These are phyloP conservation scores for Leptodermis oblonga DNA, from an alignment of 257 asterid species.

Conservation along the genomic window DNA sequence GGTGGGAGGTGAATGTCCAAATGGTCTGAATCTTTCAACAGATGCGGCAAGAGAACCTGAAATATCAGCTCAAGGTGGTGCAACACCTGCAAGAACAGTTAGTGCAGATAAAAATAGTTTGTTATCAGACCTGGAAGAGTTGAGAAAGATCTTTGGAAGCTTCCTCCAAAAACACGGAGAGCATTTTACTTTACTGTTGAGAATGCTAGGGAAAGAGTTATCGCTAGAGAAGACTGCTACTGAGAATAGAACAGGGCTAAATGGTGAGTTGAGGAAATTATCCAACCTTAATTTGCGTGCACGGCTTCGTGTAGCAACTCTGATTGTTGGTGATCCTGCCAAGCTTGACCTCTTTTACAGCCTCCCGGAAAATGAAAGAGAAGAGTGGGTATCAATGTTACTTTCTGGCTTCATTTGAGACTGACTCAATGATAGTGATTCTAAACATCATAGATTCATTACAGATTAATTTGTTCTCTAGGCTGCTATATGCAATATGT, in stretches of 20 bases:
- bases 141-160: constrained; percentile 4
- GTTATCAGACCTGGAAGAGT: not conserved
- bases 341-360: constrained; percentile 18
- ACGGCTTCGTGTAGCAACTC: constrained; percentile 17
- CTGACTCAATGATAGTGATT: not conserved
- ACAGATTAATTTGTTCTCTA: not conserved
- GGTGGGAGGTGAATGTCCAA: constrained; percentile 9
- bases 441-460: not conserved
- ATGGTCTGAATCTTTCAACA: not conserved
- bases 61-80: not conserved
- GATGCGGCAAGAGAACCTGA: not conserved
- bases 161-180: constrained; percentile 9
- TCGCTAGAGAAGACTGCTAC: not conserved
- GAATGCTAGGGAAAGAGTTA: constrained; percentile 2
- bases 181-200: not conserved
- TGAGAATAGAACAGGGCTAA: constrained; percentile 11
- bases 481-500: too few species aligned
- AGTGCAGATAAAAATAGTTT: not conserved
- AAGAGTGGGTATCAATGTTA: constrained; percentile 15
- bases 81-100: not conserved
- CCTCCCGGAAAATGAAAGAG: constrained; percentile 12
- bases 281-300: constrained; percentile 12
- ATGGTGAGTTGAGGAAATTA: constrained; percentile 6
- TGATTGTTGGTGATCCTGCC: constrained; percentile 10
- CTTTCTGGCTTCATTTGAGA: constrained; percentile 16